Conservation (phyloP, 176 grass and related monocot species). For the sorghum (Sorghum bicolor) region Sorghum_bicolor_NCBIv3 NC_012871.2:18699001-18699500, state of each 20-base stretch:
- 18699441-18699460: constrained; percentile 94
- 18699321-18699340: constrained; percentile 55
- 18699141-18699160: constrained; percentile 9
- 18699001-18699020: constrained; percentile 92
- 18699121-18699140: constrained; percentile 74
- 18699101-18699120: constrained; percentile 91
- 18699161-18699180: constrained; percentile 17
- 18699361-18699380: constrained; percentile 64
- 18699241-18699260: constrained; percentile 1
- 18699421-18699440: constrained; percentile 97
- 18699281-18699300: constrained; percentile 53
- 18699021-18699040: constrained; percentile 92
- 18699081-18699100: constrained; percentile 83
- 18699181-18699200: not conserved
- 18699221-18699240: constrained; percentile 5
- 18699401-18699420: constrained; percentile 88
- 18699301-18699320: constrained; percentile 66
- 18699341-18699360: constrained; percentile 46
- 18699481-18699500: constrained; percentile 62
- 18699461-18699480: constrained; percentile 78
- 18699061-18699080: constrained; percentile 96
- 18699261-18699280: constrained; percentile 6
- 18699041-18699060: constrained; percentile 77
- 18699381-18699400: constrained; percentile 85
- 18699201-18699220: not conserved